Percentiles rank a stretch among this genome's conserved stretches.
Conservation (phyloP, 768 basidiomycete genomes). For the Phallus indusiatus region DNA sequence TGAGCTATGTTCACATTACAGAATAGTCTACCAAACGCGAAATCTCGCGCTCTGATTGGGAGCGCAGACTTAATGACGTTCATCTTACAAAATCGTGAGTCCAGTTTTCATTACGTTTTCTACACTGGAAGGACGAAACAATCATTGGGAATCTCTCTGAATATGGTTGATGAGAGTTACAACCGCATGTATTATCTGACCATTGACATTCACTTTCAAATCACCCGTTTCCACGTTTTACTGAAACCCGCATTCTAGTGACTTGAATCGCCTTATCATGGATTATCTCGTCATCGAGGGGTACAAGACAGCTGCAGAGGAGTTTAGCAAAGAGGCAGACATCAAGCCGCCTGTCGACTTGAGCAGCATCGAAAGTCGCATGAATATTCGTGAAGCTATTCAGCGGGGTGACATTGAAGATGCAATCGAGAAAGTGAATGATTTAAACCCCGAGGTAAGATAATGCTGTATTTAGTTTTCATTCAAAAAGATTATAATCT, state of each 20-base stretch:
- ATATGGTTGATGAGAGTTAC: slow-evolving; percentile 53
- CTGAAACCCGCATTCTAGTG: slow-evolving; percentile 39
- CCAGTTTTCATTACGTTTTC: slow-evolving; percentile 10
- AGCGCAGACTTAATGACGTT: slow-evolving; percentile 71
- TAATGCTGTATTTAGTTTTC: slow-evolving; percentile 8
- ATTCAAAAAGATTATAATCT: slow-evolving; percentile 67
- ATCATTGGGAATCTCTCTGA: slow-evolving; percentile 99
- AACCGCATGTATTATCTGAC: slow-evolving; percentile 90
- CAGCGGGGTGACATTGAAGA: slow-evolving; percentile 93
- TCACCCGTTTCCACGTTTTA: slow-evolving; percentile 17
- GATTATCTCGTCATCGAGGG: slow-evolving; percentile 98
- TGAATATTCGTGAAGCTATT: slow-evolving; percentile 89
- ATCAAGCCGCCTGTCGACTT: slow-evolving; percentile 73
- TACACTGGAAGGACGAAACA: slow-evolving; percentile 46
- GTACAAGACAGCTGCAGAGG: slow-evolving; percentile 91
- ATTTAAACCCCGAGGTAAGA: slow-evolving; percentile 93
- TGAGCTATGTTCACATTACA: background rate
- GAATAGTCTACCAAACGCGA: slow-evolving; percentile 39
- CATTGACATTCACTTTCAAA: slow-evolving; percentile 11
- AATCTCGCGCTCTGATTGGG: slow-evolving; percentile 82
- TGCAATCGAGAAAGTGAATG: slow-evolving; percentile 91
- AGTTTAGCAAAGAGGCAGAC: slow-evolving; percentile 85
- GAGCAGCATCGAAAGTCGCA: slow-evolving; percentile 86
- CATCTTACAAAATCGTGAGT: slow-evolving; percentile 86
- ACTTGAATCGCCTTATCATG: slow-evolving; percentile 90